These are phyloP conservation scores for Pleurotus cornucopiae DNA, from an alignment of 768 basidiomycete genomes.

Conservation along the genomic window DNA sequence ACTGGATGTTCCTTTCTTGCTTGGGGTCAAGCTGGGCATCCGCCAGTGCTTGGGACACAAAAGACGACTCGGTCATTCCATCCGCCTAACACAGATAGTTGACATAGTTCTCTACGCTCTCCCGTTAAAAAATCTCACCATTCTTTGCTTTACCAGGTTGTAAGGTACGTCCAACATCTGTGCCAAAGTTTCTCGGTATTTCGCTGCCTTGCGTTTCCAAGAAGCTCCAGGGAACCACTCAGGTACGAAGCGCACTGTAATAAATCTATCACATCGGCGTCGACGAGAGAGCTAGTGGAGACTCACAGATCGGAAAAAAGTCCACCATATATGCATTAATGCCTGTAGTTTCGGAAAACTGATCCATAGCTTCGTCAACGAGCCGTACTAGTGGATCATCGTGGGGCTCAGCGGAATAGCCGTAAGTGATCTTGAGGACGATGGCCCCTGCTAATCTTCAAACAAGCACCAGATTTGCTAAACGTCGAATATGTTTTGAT, in stretches of 20 bases:
- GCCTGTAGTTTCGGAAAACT: background rate
- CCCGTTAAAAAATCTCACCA: background rate
- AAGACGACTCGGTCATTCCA: background rate
- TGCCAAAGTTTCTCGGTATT: background rate
- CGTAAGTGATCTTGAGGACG: constrained; percentile 11
- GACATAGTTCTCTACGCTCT: background rate
- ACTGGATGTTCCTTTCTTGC: background rate
- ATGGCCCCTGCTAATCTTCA: constrained; percentile 2
- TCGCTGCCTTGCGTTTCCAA: background rate
- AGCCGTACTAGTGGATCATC: constrained; percentile 5
- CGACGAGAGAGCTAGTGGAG: background rate
- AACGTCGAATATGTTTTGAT: background rate
- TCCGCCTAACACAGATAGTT: background rate
- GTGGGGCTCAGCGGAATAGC: background rate
- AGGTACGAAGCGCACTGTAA: background rate
- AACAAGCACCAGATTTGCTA: background rate
- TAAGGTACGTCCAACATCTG: background rate
- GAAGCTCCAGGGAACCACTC: background rate
- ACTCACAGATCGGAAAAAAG: constrained; percentile 19
- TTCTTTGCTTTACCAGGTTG: constrained; percentile 5
- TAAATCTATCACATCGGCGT: background rate
- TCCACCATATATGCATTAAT: constrained; percentile 17
- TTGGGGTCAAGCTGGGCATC: background rate
- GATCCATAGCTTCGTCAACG: constrained; percentile 17
- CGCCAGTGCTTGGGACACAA: background rate